Base-by-base conservation (phyloP, 352 stramenopile genomes). In the Peronosclerospora sorghi region DNA sequence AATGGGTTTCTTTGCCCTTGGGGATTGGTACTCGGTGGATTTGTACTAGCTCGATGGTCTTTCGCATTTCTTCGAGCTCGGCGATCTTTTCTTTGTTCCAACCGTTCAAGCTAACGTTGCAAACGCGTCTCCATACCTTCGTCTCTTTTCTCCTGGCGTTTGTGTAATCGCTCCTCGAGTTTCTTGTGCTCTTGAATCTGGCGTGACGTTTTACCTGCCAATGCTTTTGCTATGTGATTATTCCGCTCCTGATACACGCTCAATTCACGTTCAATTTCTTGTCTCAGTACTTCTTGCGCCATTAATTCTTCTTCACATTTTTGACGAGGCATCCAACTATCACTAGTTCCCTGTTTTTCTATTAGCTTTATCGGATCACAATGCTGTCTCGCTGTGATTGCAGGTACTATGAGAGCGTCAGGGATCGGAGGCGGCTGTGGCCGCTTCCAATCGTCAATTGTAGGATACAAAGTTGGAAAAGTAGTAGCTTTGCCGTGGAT, bases 171-270 rank as follows among this genome's bases (percentile, higher is more conserved):
- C 8, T 56, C 45, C 23, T 83, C 67, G 15, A 74, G 68, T 18
- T 57, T 51, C 8, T 51, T 57, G 13, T 73, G 74, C 42, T 70
- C 67, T 28, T 72, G 53, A 26, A 71, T 59, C 32, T 90, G 78
- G 47, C 86, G 78, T 9, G 67, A 63, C 6, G 74, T 90, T 38
- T 80, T 48, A 0, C 74, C 71, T 13, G 67, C 67, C 10, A 90
- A 45, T 13, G 67, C 78, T 15, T 73, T 56, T 10, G 67, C 78
- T n/a, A 90, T 41, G 45, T 83, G 69, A 41, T 81, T 45, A 21
- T 82, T 59, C 13, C 67, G 65, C 18, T 66, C 41, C 40, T 71
- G 43, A 32, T 75, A 85, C 5, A 40, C 48, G 2, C 45, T 47
- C 32, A 84, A 44, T 26, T 86, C 56, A 1, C 41, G 48, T 21